Conservation (phyloP, 2,329 filamentous ascomycete genomes). For the Phoma sp. region DNA sequence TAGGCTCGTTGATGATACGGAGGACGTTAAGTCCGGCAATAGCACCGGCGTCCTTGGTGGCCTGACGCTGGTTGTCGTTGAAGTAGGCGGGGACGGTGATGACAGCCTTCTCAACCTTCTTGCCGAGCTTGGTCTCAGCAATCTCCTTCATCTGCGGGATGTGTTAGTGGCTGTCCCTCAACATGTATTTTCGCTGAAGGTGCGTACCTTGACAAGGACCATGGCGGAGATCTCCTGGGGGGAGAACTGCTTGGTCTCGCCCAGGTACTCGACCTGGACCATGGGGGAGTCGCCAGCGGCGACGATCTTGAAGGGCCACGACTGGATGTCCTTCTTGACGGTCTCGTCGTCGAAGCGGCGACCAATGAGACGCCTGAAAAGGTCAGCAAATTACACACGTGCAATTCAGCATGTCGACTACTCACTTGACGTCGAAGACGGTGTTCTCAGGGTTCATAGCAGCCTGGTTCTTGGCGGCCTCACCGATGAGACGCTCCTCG, state of each 20-base stretch:
- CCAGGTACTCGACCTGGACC: conserved; percentile 94
- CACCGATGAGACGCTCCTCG: conserved; percentile 98
- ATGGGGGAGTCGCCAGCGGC: conserved; percentile 87
- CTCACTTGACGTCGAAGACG: conserved; percentile 98
- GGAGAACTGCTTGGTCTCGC: conserved; percentile 93
- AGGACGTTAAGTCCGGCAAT: conserved; percentile 98
- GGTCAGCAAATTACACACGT: conserved; percentile 36
- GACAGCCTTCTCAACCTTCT: conserved; percentile 98
- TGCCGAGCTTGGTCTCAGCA: conserved; percentile 96
- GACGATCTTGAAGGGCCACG: conserved; percentile 98
- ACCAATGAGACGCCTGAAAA: conserved; percentile 88
- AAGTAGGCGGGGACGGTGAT: conserved; percentile 99
- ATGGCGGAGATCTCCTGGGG: conserved; percentile 99
- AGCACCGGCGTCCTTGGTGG: conserved; percentile 98
- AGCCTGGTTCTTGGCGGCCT: conserved; percentile 99
- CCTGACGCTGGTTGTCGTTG: conserved; percentile 99
- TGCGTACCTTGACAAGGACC: conserved; percentile 89
- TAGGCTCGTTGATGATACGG: conserved; percentile 99
- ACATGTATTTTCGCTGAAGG: not conserved
- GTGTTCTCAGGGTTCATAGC: conserved; percentile 99
- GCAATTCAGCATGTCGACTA: conserved; percentile 25
- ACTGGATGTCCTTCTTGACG: conserved; percentile 98
- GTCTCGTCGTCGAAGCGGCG: conserved; percentile 92
- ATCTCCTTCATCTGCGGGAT: conserved; percentile 91
- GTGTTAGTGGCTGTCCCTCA: conserved; percentile 27